A percentile compares a stretch with the other conserved stretches of the same genome.
These are phyloP conservation scores for Mycena haematopus DNA, from an alignment of 768 basidiomycete genomes.

Conservation along the genomic window DNA sequence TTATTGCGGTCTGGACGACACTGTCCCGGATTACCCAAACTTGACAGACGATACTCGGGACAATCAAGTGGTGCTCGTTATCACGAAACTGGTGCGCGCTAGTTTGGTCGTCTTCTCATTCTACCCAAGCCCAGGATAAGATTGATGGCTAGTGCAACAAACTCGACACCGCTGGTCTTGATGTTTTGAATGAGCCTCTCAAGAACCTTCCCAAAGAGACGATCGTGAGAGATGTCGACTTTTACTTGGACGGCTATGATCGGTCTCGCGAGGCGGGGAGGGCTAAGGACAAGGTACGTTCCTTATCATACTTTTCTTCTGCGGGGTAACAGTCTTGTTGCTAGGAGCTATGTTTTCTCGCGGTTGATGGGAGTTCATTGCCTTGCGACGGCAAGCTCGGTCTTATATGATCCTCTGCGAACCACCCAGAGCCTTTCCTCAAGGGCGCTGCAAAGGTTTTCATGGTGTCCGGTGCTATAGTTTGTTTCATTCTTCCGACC, in stretches of 20 bases:
- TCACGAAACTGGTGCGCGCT: slow-evolving; percentile 5
- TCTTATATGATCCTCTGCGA: background rate
- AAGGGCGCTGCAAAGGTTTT: too few relatives aligned
- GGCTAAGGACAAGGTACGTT: slow-evolving; percentile 1
- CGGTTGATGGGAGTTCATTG: background rate
- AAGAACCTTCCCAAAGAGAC: background rate
- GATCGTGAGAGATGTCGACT: background rate
- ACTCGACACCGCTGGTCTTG: background rate
- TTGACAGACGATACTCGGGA: background rate
- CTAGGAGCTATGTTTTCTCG: background rate
- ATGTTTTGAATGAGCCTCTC: background rate
- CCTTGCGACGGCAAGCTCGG: background rate
- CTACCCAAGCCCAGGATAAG: background rate
- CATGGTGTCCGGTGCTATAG: too few relatives aligned
- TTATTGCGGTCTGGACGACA: background rate
- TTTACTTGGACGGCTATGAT: background rate
- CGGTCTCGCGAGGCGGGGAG: background rate
- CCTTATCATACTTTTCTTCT: background rate
- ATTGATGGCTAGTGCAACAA: slow-evolving; percentile 2
- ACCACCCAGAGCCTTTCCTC: too few relatives aligned
- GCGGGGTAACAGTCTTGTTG: background rate
- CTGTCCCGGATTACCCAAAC: background rate
- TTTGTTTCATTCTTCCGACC: too few relatives aligned
- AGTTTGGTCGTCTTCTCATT: background rate
- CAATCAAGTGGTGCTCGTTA: background rate